Evolutionary conservation across 2,329 filamentous ascomycete genomes (phyloP).

Genomic region (Furcasterigmium furcatum): DNA sequence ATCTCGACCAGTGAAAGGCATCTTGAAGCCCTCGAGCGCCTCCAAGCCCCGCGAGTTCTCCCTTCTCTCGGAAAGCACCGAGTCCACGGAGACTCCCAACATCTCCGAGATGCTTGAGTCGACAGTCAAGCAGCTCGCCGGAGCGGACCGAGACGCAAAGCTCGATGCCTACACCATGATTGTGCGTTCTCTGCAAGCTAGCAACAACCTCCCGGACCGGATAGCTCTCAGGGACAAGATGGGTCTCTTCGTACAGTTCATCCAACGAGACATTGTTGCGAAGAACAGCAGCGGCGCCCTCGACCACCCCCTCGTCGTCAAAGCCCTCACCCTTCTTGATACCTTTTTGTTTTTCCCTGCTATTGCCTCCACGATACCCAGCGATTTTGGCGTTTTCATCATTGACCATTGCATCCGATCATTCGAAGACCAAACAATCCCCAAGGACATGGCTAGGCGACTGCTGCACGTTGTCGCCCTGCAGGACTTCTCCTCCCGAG

Average conservation of each 20-base stretch:
- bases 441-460: slow-evolving; percentile 76
- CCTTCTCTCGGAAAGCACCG: slow-evolving; percentile 31
- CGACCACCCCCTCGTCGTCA: slow-evolving; percentile 70
- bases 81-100: slow-evolving; percentile 40
- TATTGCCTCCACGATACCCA: slow-evolving; percentile 67
- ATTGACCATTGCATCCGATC: slow-evolving; percentile 76
- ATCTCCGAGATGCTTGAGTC: slow-evolving; percentile 83
- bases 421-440: slow-evolving; percentile 63
- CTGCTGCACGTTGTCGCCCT: slow-evolving; percentile 78
- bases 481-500: slow-evolving; percentile 72
- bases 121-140: slow-evolving; percentile 75
- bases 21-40: slow-evolving; percentile 69
- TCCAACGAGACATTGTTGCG: slow-evolving; percentile 74
- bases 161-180: slow-evolving; percentile 86
- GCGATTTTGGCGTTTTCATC: slow-evolving; percentile 77
- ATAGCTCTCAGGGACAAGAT: slow-evolving; percentile 74
- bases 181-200: slow-evolving; percentile 71
- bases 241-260: slow-evolving; percentile 73
- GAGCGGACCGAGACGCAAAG: slow-evolving; percentile 66
- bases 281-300: slow-evolving; percentile 50
- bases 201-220: slow-evolving; percentile 75
- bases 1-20: slow-evolving; percentile 56
- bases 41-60: slow-evolving; percentile 39
- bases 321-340: slow-evolving; percentile 74
- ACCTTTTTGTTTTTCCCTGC: slow-evolving; percentile 73